Evolutionary conservation across 306 rosid species (phyloP).

Genomic region (Dalbergia cochinchinensis): DNA sequence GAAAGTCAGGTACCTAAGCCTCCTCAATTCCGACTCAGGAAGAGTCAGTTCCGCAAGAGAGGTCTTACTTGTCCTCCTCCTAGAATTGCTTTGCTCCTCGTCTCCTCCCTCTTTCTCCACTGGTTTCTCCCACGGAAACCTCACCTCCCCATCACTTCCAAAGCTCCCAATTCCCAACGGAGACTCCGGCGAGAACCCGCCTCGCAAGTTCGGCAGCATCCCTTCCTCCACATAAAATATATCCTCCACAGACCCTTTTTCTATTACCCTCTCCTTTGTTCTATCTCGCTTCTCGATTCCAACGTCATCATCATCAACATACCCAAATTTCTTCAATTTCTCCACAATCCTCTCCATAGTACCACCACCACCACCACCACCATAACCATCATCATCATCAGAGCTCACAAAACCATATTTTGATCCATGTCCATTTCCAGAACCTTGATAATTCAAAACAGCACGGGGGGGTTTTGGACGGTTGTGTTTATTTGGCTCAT

Average conservation of each 20-base stretch:
- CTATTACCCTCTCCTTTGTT: constrained; percentile 57
- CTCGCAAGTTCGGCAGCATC: constrained; percentile 79
- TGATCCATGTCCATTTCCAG: constrained; percentile 58
- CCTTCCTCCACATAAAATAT: constrained; percentile 89
- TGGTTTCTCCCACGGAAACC: constrained; percentile 97
- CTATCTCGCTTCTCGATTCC: constrained; percentile 49
- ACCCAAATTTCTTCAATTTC: constrained; percentile 84
- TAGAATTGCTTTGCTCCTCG: constrained; percentile 39
- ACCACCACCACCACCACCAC: constrained; percentile 59
- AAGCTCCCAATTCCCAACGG: constrained; percentile 71
- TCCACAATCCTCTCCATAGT: constrained; percentile 92
- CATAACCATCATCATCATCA: constrained; percentile 41
- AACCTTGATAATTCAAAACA: constrained; percentile 58
- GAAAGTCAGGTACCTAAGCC: constrained; percentile 79
- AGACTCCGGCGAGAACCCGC: constrained; percentile 79
- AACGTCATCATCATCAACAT: constrained; percentile 64
- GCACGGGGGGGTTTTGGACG: constrained; percentile 66
- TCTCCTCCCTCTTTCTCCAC: constrained; percentile 55
- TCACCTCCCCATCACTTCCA: constrained; percentile 75
- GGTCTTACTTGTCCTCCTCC: constrained; percentile 61
- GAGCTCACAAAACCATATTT: constrained; percentile 46
- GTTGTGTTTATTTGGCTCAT: constrained; percentile 45
- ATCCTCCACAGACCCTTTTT: constrained; percentile 95
- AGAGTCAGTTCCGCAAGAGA: constrained; percentile 89
- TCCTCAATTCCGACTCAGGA: constrained; percentile 90